Base-by-base conservation (phyloP, 805 yeast genomes). In the Yarrowia sp. region DNA sequence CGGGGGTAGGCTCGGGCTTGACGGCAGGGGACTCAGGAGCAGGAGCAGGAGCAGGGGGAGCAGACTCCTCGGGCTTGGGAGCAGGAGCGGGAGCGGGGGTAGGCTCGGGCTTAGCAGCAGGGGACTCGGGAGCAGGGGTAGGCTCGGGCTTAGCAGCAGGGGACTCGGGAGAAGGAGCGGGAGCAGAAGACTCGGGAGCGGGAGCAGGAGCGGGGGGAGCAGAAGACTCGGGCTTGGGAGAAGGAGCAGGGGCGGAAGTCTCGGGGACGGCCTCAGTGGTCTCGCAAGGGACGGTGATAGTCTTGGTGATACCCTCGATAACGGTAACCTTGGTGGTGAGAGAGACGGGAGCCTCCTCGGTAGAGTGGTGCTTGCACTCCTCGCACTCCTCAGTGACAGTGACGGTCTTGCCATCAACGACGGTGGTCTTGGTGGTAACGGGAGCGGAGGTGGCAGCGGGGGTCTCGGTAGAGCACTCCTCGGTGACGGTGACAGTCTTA, bases 331-430 rank as follows among this genome's bases (percentile, higher is more conserved):
- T 51, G 19, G 67, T 63, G 36, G 67, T 40, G 19, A 65, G 51
- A 40, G 67, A 66, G 22, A 49, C 56, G 62, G 68, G 30, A 30
- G 63, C 66, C 54, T n/a, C n/a, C n/a, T 70, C 66, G 67, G 56
- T 49, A 16, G 56, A 66, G 69, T 46, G 58, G 54, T 48, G 54
- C 54, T 48, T 32, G 54, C 54, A 48, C 54, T 48, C 38, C 38
- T 48, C 54, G 78, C 89, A 86, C 82, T 90, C 87, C 56, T 54
- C 64, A 28, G 44, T 56, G 26, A 49, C 4, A n/a, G 24, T 33
- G 21, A 49, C 56, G n/a, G 41, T 49, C 56, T 49, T 49, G n/a
- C 56, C 56, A 41, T 49, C 56, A 40, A 62, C 59, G 67, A 89
- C 72, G 67, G 82, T 78, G 71, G 96, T 90, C 41, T 33, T 33